Evolutionary conservation across 306 rosid species (phyloP), one percentile per base, ranked within the genome.

Genomic region (Casuarina equisetifolia): DNA sequence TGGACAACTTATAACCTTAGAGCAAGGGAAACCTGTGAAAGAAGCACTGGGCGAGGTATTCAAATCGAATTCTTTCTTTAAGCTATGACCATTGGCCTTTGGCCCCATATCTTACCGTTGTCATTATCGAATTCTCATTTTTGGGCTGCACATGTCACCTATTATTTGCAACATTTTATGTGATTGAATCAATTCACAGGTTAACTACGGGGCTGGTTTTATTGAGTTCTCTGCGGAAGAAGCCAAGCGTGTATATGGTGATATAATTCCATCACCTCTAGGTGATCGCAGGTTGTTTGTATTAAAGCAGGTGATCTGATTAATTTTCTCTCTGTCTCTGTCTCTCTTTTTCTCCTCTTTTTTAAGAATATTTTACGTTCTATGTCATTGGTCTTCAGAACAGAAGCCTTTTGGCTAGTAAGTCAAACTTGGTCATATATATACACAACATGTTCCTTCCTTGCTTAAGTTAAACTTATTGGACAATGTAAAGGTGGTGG

Each of bases 201-300:
- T 86, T 71, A 85, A 39, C 69, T 95, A 95, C 42, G 94, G 99
- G 77, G 91, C 98, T 85, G 75, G 80, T 78, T 95, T 92, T 70
- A 90, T 95, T n/a, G 99, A 95, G 90, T 95, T 92, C 83, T 78
- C 85, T 77, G 80, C 97, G 1, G 99, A 92, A 86, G 99, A 95
- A 86, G 99, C 97, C 73, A 95, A 91, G 79, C 97, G 98, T 58
- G 43, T 95, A 77, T 95, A 91, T 84, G 98, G 99, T 76, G 99
- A 95, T 84, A 90, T 95, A 79, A 95, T 95, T 75, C 93, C 98
- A 76, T 78, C 99, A 68, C 86, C 99, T 75, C 80, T 86, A 39
- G 80, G 96, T 40, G 99, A 92, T 86, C 86, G 99, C 9, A 81
- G 98, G 44, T 64, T 95, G 67, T 90, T 95, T 85, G 99, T 95